Evolutionary conservation across 768 basidiomycete genomes (phyloP).

Genomic region (Mycena chlorophos): DNA sequence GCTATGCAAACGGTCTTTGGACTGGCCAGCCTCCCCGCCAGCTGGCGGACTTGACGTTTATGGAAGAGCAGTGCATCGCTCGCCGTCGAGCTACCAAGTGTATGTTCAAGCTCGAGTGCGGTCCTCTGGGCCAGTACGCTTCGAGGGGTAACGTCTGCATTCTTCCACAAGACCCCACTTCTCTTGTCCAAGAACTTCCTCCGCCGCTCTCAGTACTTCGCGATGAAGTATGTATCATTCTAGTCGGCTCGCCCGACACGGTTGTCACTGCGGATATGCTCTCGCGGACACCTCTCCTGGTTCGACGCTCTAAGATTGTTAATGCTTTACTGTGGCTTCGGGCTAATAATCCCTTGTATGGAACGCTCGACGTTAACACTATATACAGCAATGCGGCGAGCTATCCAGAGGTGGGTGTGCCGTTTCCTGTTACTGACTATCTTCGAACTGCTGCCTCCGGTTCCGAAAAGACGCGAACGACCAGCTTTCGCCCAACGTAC

Average conservation of each 20-base stretch:
- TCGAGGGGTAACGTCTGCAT: constrained; percentile 21
- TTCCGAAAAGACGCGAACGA: background rate
- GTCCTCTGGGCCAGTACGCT: constrained; percentile 19
- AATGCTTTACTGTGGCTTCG: constrained; percentile 8
- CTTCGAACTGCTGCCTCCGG: background rate
- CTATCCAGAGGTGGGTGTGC: constrained; percentile 12
- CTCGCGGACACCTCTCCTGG: constrained; percentile 10
- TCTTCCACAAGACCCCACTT: constrained; percentile 13
- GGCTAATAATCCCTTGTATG: constrained; percentile 17
- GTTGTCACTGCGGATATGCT: constrained; percentile 10
- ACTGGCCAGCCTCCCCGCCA: constrained; percentile 10
- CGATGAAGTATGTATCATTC: constrained; percentile 19
- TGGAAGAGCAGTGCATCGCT: constrained; percentile 23
- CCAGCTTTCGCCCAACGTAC: background rate
- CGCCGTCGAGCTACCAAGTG: constrained; percentile 13
- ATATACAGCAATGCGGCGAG: background rate
- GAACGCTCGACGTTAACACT: constrained; percentile 1
- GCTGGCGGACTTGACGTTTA: constrained; percentile 12
- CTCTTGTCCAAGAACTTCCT: constrained; percentile 10
- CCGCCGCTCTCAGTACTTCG: constrained; percentile 10
- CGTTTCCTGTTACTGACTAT: constrained; percentile 6
- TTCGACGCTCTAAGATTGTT: background rate
- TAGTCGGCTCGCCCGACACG: constrained; percentile 18
- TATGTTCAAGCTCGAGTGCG: constrained; percentile 14
- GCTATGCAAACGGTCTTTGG: constrained; percentile 23